phyloP scores from a whole-genome alignment of 148 eudicot species.

The Arctostaphylos glauca region DNA sequence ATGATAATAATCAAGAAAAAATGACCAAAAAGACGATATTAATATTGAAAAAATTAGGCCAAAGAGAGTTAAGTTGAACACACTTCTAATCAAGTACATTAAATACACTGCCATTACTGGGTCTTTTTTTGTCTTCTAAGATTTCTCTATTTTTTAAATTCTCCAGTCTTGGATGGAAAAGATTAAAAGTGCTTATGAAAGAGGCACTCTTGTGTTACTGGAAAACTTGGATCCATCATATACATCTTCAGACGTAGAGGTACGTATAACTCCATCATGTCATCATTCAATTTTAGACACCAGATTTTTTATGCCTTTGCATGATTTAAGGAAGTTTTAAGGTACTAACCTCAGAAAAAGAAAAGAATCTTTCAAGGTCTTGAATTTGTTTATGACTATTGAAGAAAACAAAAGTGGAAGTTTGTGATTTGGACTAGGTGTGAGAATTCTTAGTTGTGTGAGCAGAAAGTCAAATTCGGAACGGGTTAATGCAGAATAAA shows the following conservation, averaged over 20 bases:
- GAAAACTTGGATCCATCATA: constrained; percentile 51
- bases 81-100: not conserved
- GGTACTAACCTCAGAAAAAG: not conserved
- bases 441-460: not conserved
- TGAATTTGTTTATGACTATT: not conserved
- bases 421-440: not conserved
- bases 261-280: constrained; percentile 12
- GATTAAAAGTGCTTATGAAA: constrained; percentile 37
- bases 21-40: not conserved
- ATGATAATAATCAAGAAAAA: not conserved
- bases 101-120: not conserved
- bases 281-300: not conserved
- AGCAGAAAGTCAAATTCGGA: not conserved
- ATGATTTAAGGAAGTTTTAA: not conserved
- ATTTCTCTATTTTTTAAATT: not conserved
- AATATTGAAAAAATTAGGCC: not conserved
- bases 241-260: constrained; percentile 59
- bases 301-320: not conserved
- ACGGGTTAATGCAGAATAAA: not conserved
- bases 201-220: constrained; percentile 41
- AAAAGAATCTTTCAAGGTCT: not conserved
- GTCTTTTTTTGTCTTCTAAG: not conserved
- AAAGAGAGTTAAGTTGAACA: not conserved
- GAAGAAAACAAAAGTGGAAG: not conserved
- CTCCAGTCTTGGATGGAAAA: constrained; percentile 52